Percentiles rank a stretch among this genome's conserved stretches.
Evolutionary conservation across 2,329 filamentous ascomycete species (phyloP).

Genomic region (Nigrospora oryzae): DNA sequence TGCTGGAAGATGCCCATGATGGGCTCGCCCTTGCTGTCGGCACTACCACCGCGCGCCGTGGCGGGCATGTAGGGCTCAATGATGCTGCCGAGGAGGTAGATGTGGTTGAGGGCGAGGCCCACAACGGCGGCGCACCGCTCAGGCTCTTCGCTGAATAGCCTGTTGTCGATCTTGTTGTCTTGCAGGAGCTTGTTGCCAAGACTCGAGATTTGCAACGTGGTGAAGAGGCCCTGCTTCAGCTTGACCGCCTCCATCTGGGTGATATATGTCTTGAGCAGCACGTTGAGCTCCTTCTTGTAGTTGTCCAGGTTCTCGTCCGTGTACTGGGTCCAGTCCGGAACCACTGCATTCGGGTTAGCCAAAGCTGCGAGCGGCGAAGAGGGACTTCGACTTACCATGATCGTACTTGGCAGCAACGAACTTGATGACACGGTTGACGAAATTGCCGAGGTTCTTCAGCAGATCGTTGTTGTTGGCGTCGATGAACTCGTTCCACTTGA

Average conservation of each 20-base stretch:
- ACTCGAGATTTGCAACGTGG: slow-evolving; percentile 59
- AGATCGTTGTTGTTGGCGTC: slow-evolving; percentile 68
- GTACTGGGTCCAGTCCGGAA: slow-evolving; percentile 31
- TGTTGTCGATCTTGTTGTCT: slow-evolving; percentile 29
- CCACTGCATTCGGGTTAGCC: too few species aligned
- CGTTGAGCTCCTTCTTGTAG: slow-evolving; percentile 30
- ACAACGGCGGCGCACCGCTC: slow-evolving; percentile 34
- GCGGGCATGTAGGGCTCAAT: slow-evolving; percentile 63
- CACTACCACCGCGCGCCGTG: slow-evolving; percentile 32
- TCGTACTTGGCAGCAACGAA: slow-evolving; percentile 71
- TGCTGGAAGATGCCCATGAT: slow-evolving; percentile 50
- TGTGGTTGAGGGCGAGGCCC: slow-evolving; percentile 59
- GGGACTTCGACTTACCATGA: slow-evolving; percentile 55
- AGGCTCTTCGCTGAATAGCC: slow-evolving; percentile 24
- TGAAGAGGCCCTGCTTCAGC: slow-evolving; percentile 45
- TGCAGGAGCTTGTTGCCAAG: slow-evolving; percentile 47
- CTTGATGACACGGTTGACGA: slow-evolving; percentile 67
- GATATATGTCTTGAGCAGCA: slow-evolving; percentile 45
- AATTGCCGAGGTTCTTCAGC: slow-evolving; percentile 54
- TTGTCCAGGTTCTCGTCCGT: slow-evolving; percentile 45
- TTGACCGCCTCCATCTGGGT: slow-evolving; percentile 50
- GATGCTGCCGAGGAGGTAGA: slow-evolving; percentile 58
- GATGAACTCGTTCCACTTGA: slow-evolving; percentile 66
- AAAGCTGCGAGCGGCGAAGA: too few species aligned
- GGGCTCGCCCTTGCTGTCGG: too few species aligned